Evolutionary conservation across 106 monocot species (phyloP).

Genomic region (Acanthochlamys bracteata): DNA sequence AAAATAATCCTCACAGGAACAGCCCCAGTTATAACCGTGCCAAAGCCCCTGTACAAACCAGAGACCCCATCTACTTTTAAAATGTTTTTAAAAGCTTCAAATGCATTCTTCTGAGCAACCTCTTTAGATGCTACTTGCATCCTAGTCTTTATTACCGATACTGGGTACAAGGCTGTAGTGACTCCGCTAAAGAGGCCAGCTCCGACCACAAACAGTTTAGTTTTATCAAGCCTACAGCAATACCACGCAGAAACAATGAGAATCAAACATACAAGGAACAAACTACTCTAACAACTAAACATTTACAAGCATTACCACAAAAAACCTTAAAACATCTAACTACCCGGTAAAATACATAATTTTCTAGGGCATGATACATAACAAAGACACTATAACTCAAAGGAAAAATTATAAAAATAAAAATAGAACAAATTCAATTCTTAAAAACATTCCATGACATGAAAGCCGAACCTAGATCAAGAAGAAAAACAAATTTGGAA

Average conservation of each 20-base stretch:
- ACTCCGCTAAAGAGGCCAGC: conserved; percentile 91
- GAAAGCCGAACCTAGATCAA: no score
- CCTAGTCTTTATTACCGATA: conserved; percentile 92
- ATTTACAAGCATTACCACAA: no score
- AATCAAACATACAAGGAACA: background rate
- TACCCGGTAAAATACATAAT: no score
- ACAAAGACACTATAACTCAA: no score
- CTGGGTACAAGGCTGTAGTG: conserved; percentile 80
- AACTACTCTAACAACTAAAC: background rate
- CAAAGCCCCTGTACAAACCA: conserved; percentile 93
- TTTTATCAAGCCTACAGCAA: conserved; percentile 88
- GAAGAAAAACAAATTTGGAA: no score
- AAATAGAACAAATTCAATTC: no score
- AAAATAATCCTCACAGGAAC: conserved; percentile 95
- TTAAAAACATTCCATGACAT: no score
- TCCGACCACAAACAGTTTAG: conserved; percentile 80
- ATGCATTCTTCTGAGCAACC: conserved; percentile 54
- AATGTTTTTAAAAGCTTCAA: conserved; percentile 65
- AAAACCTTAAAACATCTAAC: no score
- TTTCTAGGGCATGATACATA: no score
- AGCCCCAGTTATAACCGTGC: conserved; percentile 85
- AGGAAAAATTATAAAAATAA: no score
- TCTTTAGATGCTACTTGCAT: conserved; percentile 96
- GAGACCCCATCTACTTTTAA: conserved; percentile 76
- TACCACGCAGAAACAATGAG: background rate